Percentiles rank a stretch among this genome's conserved stretches.
Conservation (phyloP, 352 stramenopile species). For the Globisporangium middletonii region DNA sequence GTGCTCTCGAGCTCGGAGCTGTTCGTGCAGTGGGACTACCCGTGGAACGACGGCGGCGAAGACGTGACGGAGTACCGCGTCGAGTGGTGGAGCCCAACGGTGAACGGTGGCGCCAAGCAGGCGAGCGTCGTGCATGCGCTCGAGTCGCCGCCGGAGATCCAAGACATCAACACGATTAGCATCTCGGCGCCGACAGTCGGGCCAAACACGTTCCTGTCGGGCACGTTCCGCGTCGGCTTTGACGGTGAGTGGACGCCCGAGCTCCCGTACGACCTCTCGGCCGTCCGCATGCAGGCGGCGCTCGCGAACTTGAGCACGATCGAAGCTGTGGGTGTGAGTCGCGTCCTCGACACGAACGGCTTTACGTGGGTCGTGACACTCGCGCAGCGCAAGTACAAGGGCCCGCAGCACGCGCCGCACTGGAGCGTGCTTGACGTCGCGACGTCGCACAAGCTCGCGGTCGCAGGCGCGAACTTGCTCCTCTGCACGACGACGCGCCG, state of each 20-base stretch:
- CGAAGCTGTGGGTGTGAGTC: slow-evolving; percentile 41
- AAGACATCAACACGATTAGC: slow-evolving; percentile 64
- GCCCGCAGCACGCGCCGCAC: slow-evolving; percentile 50
- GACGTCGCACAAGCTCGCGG: slow-evolving; percentile 47
- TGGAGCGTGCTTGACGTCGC: slow-evolving; percentile 35
- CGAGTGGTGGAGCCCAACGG: slow-evolving; percentile 51
- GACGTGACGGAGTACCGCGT: slow-evolving; percentile 75
- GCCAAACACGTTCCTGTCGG: slow-evolving; percentile 36
- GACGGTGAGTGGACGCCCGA: slow-evolving; percentile 82
- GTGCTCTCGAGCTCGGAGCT: slow-evolving; percentile 56
- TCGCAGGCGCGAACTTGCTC: slow-evolving; percentile 45
- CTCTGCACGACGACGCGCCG: slow-evolving; percentile 43
- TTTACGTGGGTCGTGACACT: slow-evolving; percentile 82
- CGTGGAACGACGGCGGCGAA: slow-evolving; percentile 54
- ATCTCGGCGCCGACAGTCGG: slow-evolving; percentile 55
- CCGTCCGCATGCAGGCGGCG: slow-evolving; percentile 63
- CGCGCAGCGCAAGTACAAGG: slow-evolving; percentile 36
- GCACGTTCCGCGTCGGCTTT: slow-evolving; percentile 89
- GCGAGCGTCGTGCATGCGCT: slow-evolving; percentile 47
- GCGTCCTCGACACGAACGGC: slow-evolving; percentile 55
- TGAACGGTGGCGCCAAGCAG: slow-evolving; percentile 33
- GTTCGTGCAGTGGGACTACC: slow-evolving; percentile 74
- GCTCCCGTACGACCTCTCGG: slow-evolving; percentile 82
- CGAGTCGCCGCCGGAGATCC: slow-evolving; percentile 25
- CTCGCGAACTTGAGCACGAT: slow-evolving; percentile 52